Evolutionary conservation across 1,139 yeast species (phyloP), one percentile per base, ranked within the genome.

Genomic region (Pichia sorboxylosa): DNA sequence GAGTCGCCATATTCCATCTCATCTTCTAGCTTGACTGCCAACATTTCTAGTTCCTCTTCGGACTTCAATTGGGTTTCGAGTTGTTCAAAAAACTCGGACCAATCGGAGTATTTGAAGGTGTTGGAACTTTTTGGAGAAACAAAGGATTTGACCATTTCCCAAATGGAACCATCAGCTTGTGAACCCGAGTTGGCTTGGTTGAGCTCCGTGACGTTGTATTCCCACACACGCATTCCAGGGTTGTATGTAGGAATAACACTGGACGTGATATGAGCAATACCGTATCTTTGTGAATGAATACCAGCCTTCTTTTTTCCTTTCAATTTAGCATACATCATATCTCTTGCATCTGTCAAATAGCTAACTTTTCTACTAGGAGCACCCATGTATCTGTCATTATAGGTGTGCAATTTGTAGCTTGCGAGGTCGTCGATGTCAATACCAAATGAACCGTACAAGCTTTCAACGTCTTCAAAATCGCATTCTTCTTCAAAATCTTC

Each of bases 231-330:
- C 37, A 83, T 51, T 2, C 87, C 83, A 3, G 94, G 87, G 44
- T 80, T 80, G 55, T 76, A 83, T 0, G 93, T 83, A 2, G 94
- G 94, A 5, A 83, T 71, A n/a, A 83, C 72, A 38, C 87, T 77
- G 1, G 87, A 75, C 3, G 75, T 65, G 15, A 83, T 73, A 47
- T 75, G 80, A 1, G 79, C 76, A 35, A 83, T 61, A 1, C 83
- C 63, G 47, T 80, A 82, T 30, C 87, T 59, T 43, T 77, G 80
- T 18, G 64, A 62, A 29, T 52, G 36, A 1, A 46, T 43, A 11
- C 82, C 76, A 16, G 67, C 50, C 35, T 66, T 64, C 34, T 46
- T 51, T 29, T 56, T 51, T 2, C 68, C 64, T 48, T 67, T 68
- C 33, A 68, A 50, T 3, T 51, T 54, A 10, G 73, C 64, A 45